Evolutionary conservation across 331 rosid genomes (phyloP), one percentile per base, ranked within the genome.

Genomic region (Dryas integrifolia): DNA sequence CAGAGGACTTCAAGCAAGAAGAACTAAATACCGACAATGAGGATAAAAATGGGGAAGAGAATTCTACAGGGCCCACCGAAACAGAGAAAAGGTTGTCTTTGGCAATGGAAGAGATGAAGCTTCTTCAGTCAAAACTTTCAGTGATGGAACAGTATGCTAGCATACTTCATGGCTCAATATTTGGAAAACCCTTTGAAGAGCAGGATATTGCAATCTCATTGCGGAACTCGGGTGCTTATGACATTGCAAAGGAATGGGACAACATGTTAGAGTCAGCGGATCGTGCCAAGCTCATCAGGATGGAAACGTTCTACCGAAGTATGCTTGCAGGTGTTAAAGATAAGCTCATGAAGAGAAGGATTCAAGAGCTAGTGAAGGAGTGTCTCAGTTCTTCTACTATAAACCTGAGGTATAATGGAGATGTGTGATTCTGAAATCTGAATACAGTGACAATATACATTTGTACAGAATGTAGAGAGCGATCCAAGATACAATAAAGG

Each of bases 191-290:
- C 63, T 85, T 91, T 41, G 86, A 81, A 63, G 96, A 87, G 77
- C 81, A 78, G 69, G 94, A 91, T 52, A 89, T 93, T 67, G 95
- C 95, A 6, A 72, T 15, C 63, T 86, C 96, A 2, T 81, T 93
- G 82, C 74, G 4, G 79, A 72, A 77, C 72, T 73, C 81, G 0
- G 91, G 89, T 72, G 67, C 78, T 39, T 78, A 87, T 43, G 82
- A 93, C 83, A 79, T 89, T 72, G 90, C 85, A 61, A 89, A 72
- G 79, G 98, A 89, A 86, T 93, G 98, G 98, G 95, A 91, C 72
- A 80, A 66, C 70, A 86, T 93, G 95, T 73, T 93, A 52, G 97
- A 89, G 83, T 84, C 77, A 3, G 88, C 96, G 39, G 97, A 89
- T 81, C 86, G 63, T 6, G 44, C 78, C 43, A 80, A 69, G 82